These are phyloP conservation scores for Mortierella sp. DNA, from an alignment of 371 early-diverging fungal species.

Conservation along the genomic window DNA sequence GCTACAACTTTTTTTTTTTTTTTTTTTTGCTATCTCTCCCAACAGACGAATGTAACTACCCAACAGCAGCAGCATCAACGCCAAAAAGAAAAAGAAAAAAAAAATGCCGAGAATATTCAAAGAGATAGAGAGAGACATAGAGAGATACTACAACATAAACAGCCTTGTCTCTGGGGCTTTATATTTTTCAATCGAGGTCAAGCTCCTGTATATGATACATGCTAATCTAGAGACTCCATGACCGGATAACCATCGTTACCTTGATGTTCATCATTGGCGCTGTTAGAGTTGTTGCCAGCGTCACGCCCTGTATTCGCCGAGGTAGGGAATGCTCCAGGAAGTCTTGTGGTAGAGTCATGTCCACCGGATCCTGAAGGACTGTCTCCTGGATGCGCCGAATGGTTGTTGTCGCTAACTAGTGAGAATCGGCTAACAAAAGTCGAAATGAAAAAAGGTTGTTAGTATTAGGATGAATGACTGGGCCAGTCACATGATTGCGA, in stretches of 20 bases:
- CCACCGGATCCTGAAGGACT: neutral
- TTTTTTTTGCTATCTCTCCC: no score
- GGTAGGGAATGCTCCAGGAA: conserved; percentile 29
- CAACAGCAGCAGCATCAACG: no score
- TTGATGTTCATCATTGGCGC: neutral
- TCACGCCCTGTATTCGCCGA: neutral
- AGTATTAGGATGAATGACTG: neutral
- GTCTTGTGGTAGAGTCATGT: neutral
- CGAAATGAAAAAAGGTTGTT: neutral
- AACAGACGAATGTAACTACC: no score
- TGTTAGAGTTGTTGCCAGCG: neutral
- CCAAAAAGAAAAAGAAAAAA: no score
- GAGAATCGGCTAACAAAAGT: conserved; percentile 18
- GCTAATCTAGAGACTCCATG: conserved; percentile 7
- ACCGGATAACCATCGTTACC: neutral
- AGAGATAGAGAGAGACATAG: no score
- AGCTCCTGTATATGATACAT: neutral
- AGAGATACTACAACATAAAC: no score
- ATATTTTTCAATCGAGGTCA: no score
- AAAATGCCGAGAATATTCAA: no score
- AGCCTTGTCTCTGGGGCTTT: no score
- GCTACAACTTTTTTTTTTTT: no score
- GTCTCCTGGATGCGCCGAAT: neutral
- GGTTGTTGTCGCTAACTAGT: conserved; percentile 16
- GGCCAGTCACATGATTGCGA: neutral